phyloP scores from a whole-genome alignment of 2,329 filamentous ascomycete genomes.

The Aspergillus calidoustus region DNA sequence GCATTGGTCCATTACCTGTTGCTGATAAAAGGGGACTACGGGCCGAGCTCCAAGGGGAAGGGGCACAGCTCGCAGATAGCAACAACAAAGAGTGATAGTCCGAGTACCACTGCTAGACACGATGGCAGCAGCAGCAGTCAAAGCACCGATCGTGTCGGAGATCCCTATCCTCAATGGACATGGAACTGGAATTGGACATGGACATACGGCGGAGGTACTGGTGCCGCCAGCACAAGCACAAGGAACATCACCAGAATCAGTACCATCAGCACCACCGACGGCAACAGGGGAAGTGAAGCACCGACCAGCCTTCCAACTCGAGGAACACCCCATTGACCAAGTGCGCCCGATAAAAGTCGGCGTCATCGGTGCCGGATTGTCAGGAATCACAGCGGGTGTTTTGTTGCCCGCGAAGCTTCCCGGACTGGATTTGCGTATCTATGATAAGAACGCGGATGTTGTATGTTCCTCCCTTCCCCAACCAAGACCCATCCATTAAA shows the following conservation, averaged over 20 bases:
- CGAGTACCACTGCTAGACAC: neutral
- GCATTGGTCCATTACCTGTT: conserved; percentile 9
- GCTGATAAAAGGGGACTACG: conserved; percentile 4
- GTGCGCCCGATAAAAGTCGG: conserved; percentile 58
- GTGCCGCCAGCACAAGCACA: too few species aligned
- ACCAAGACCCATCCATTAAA: too few species aligned
- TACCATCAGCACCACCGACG: neutral
- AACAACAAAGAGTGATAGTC: neutral
- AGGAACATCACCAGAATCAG: too few species aligned
- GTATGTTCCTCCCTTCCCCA: conserved; percentile 50
- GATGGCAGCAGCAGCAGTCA: conserved; percentile 19
- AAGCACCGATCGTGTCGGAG: conserved; percentile 10
- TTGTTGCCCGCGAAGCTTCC: conserved; percentile 72
- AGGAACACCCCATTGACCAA: conserved; percentile 55
- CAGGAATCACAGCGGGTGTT: conserved; percentile 67
- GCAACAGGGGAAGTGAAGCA: conserved; percentile 13
- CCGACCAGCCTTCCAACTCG: conserved; percentile 36
- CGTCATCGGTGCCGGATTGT: conserved; percentile 67
- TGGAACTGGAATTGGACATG: neutral
- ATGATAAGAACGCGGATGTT: conserved; percentile 70
- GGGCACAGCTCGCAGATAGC: neutral
- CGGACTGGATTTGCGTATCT: conserved; percentile 66
- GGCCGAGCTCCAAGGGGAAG: neutral
- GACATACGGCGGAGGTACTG: too few species aligned
- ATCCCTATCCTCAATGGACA: conserved; percentile 12